These are phyloP conservation scores for Rhodotorula graminis DNA, from an alignment of 768 basidiomycete genomes.

Conservation along the genomic window DNA sequence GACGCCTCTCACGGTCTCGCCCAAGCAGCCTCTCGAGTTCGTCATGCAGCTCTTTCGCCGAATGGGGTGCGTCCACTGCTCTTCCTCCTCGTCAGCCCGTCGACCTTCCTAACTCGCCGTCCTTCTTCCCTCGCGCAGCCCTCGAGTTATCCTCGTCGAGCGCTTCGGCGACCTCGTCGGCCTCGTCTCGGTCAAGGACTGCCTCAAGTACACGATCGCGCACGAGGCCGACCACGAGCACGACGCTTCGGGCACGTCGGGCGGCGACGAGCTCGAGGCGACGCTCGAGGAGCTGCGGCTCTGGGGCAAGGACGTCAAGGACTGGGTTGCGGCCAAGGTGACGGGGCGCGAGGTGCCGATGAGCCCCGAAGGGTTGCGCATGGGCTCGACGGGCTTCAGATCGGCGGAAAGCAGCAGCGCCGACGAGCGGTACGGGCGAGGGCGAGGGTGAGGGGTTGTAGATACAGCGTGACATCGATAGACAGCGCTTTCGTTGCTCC, in stretches of 20 bases:
- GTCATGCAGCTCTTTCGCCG: slow-evolving; percentile 96
- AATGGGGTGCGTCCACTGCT: slow-evolving; percentile 70
- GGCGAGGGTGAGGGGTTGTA: neutral
- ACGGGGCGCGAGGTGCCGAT: slow-evolving; percentile 6
- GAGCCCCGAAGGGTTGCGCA: neutral
- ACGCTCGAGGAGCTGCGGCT: slow-evolving; percentile 39
- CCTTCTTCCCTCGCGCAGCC: slow-evolving; percentile 44
- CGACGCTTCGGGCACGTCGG: neutral
- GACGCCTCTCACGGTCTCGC: slow-evolving; percentile 91
- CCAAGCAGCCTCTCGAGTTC: slow-evolving; percentile 87
- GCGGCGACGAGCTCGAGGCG: slow-evolving; percentile 41
- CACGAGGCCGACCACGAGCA: slow-evolving; percentile 41
- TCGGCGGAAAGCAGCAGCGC: neutral
- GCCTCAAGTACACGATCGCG: slow-evolving; percentile 70
- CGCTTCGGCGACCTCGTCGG: slow-evolving; percentile 75
- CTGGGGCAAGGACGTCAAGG: slow-evolving; percentile 36
- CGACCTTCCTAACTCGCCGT: neutral
- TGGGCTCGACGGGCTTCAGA: neutral
- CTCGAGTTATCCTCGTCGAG: slow-evolving; percentile 92
- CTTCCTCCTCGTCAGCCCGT: neutral
- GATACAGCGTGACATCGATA: neutral
- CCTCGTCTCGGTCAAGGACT: slow-evolving; percentile 92
- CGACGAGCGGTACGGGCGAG: neutral
- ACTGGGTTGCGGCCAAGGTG: slow-evolving; percentile 17
- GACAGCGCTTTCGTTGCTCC: neutral